Base-by-base conservation (phyloP, 768 basidiomycete genomes). In the Neoboletus brunneissimus region DNA sequence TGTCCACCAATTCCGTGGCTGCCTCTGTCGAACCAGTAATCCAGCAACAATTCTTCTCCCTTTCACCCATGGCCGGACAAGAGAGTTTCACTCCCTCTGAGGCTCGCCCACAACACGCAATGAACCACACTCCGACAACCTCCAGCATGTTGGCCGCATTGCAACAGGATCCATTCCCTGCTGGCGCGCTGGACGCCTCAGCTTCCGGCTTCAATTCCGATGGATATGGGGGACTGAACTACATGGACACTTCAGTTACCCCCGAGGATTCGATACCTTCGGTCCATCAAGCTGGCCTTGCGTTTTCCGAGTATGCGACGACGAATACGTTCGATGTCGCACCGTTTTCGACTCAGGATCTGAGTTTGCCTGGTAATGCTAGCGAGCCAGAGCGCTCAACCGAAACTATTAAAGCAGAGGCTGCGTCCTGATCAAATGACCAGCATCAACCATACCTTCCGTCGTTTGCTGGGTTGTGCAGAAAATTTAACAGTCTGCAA, bases 11-110 rank as follows among this genome's bases (percentile, higher is more conserved):
- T 73, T 93, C 91, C 20, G 91, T 94, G 52, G 91, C 91, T 31
- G 91, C 91, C 22, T 94, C 91, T 25, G 91, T 94, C 51, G 91
- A 94, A 67, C 91, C 91, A 32, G 86, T 92, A 54, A 91, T 93
- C 81, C 91, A 93, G 64, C 91, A 93, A 66, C 87, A 91, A 64
- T 94, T 88, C 75, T 89, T 90, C 70, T 81, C 88, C 5, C 76
- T 93, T 54, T 92, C 90, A 53, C 89, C 91, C n/a, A 92, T 92
- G 90, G 81, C 86, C 31, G 91, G 90, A 25, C 89, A 92, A 65
- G 91, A 92, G 71, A 85, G 74, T 66, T 93, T 91, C 62, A 80
- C 80, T 56, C 65, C 79, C 37, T 77, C 88, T 64, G 88, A 89
- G 59, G 79, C 79, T 56, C 79, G 86, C 45, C 79, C 87, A 18